Base-by-base conservation (phyloP, 371 early-diverging fungal genomes). In the Dinochytrium kinnereticum region DNA sequence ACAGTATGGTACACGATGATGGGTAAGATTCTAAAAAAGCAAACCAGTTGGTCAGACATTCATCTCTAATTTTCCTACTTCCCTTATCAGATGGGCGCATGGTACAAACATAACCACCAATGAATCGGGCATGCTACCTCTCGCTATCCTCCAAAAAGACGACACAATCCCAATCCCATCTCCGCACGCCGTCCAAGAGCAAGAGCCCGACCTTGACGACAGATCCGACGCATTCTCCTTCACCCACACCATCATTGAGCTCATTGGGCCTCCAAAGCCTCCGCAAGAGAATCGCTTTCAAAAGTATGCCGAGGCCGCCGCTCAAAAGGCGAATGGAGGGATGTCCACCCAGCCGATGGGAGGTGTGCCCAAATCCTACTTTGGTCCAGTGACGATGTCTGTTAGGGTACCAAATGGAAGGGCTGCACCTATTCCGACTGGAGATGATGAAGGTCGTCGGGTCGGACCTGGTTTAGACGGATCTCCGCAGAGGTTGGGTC, bases 91-190 rank as follows among this genome's bases (percentile, higher is more conserved):
- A 2, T 77, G 77, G 77, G 77, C 77, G 1, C 73, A 73, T 17
- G 77, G 73, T 2, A 73, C 70, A 24, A 77, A 77, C 49, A 70
- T 77, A 21, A 73, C 73, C 0, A 77, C 70, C 0, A 36, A 37
- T 21, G 51, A 61, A 44, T 49, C 64, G 1, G 72, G 72, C n/a
- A 65, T 71, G 65, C 66, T 71, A 1, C 72, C 72, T 24, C n/a
- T 71, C 17, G 51, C 72, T 19, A 51, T 64, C 3, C 59, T 70
- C 2, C 3, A 33, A 1, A 7, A n/a, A 3, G 70, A 70, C 70
- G 51, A 39, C 5, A 38, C 68, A 10, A 51, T 68, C 19, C 50
- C 68, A 10, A 3, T 33, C 1, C 68, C 51, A 2, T 3, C 50
- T 5, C 2, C 34, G 19, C 3, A 24, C 15, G 66, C 15, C 19